A percentile compares a stretch with the other conserved stretches of the same genome.
Evolutionary conservation across 2,329 filamentous ascomycete genomes (phyloP).

Genomic region (Cordyceps tenuipes): DNA sequence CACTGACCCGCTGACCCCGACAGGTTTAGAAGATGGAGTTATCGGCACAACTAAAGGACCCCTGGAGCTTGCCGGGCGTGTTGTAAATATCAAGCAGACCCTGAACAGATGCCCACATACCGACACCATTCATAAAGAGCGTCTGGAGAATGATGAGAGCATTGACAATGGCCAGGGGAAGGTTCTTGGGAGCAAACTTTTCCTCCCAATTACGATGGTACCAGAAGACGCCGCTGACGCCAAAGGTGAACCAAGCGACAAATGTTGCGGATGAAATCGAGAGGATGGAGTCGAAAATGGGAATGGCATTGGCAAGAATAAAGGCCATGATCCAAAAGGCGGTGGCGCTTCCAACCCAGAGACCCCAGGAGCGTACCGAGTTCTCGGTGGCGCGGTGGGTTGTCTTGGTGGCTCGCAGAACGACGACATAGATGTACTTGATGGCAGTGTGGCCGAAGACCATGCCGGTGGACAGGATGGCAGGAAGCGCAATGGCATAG

Average conservation of each 20-base stretch:
- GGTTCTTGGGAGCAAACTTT: constrained; percentile 23
- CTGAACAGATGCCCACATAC: constrained; percentile 26
- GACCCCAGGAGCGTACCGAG: constrained; percentile 25
- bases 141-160: constrained; percentile 23
- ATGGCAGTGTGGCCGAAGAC: constrained; percentile 25
- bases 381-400: constrained; percentile 25
- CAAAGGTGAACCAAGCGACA: constrained; percentile 30
- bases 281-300: constrained; percentile 30
- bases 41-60: constrained; percentile 26
- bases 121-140: constrained; percentile 28
- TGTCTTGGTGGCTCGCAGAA: constrained; percentile 25
- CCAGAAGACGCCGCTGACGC: constrained; percentile 28
- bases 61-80: constrained; percentile 20
- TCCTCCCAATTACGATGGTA: constrained; percentile 28
- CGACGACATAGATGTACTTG: constrained; percentile 27
- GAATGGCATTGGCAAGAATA: constrained; percentile 28
- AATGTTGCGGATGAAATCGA: constrained; percentile 28
- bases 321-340: constrained; percentile 28
- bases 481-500: constrained; percentile 24
- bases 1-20: not conserved
- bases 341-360: constrained; percentile 27
- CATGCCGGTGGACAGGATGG: constrained; percentile 24
- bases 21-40: constrained; percentile 24
- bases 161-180: constrained; percentile 21
- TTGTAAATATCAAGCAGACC: constrained; percentile 24